Conservation (phyloP, 208 protist genomes). For the Leishmania mexicana region DNA sequence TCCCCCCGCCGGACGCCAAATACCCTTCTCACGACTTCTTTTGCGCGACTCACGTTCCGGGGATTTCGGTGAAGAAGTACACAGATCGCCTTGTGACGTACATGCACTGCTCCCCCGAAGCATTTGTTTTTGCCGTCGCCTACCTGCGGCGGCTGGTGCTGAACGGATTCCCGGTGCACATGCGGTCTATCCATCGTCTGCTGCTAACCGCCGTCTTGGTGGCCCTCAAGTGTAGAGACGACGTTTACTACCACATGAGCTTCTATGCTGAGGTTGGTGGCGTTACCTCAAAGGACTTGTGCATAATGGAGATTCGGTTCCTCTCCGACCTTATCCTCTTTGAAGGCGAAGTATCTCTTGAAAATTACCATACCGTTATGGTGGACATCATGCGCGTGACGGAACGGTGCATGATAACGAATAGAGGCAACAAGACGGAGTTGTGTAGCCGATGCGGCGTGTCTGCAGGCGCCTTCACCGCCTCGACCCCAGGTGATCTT, state of each 20-base stretch:
- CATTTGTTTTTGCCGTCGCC: constrained; percentile 51
- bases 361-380: constrained; percentile 47
- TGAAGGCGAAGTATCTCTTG: constrained; percentile 37
- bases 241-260: constrained; percentile 82
- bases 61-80: constrained; percentile 54
- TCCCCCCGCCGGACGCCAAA: constrained; percentile 19
- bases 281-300: constrained; percentile 66
- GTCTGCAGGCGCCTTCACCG: constrained; percentile 26
- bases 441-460: constrained; percentile 25
- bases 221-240: constrained; percentile 83
- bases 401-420: constrained; percentile 2
- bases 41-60: constrained; percentile 41
- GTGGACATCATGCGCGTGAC: constrained; percentile 40
- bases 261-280: constrained; percentile 89
- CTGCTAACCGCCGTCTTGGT: constrained; percentile 73
- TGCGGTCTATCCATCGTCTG: constrained; percentile 73
- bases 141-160: constrained; percentile 48
- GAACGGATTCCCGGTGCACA: constrained; percentile 44
- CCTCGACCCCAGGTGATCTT: constrained; percentile 21
- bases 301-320: constrained; percentile 83
- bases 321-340: constrained; percentile 65
- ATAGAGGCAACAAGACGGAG: constrained; percentile 26
- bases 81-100: constrained; percentile 48
- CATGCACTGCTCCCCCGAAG: constrained; percentile 51
- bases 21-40: constrained; percentile 58